Conservation (phyloP, 495 filamentous ascomycete genomes). For the Daldinia childiae region DNA sequence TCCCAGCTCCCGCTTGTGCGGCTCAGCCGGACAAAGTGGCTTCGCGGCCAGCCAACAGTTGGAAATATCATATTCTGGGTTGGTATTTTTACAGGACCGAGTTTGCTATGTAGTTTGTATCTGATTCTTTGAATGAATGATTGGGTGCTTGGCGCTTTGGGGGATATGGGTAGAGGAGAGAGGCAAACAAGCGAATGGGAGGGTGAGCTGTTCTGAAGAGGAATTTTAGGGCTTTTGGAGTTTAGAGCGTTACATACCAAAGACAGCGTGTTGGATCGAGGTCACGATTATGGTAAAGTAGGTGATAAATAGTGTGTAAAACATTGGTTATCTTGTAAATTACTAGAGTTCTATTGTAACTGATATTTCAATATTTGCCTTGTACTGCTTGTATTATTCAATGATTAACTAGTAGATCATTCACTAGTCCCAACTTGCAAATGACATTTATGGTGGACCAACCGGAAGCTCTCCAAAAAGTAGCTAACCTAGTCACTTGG, state of each 20-base stretch:
- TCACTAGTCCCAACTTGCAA: neutral
- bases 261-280: neutral
- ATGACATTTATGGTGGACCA: neutral
- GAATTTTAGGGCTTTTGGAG: neutral
- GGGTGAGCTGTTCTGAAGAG: neutral
- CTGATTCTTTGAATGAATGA: constrained; percentile 66
- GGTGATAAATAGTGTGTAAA: neutral
- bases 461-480: neutral
- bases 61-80: constrained; percentile 82
- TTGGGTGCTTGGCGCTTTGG: constrained; percentile 13
- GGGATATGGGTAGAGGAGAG: neutral
- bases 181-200: neutral
- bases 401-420: neutral
- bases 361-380: neutral
- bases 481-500: neutral
- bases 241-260: neutral
- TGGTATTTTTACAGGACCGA: constrained; percentile 75
- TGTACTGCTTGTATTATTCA: neutral
- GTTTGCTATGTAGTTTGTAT: constrained; percentile 75
- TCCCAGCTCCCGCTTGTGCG: constrained; percentile 71
- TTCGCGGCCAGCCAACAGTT: constrained; percentile 66
- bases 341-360: neutral
- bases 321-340: neutral
- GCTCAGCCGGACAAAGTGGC: constrained; percentile 68
- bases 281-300: neutral